These are phyloP conservation scores for Oryza punctata DNA, from an alignment of 176 grass and related monocot genomes.

Conservation along the genomic window DNA sequence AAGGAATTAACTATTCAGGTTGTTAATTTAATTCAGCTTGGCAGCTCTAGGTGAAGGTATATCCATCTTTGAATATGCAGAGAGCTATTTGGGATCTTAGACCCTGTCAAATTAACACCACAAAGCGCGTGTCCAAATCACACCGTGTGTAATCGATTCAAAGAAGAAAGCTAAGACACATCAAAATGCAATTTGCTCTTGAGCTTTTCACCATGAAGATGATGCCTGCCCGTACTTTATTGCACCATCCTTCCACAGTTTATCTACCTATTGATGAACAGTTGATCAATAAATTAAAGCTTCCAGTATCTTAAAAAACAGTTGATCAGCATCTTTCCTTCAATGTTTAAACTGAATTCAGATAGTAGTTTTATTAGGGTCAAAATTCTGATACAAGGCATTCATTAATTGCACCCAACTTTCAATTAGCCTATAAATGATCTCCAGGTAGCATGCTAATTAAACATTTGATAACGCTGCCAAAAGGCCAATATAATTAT, in stretches of 20 bases:
- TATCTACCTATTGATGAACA: background rate
- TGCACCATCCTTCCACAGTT: background rate
- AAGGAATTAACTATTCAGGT: conserved; percentile 34
- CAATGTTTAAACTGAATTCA: background rate
- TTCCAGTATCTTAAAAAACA: background rate
- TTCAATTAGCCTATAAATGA: background rate
- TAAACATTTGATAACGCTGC: conserved; percentile 12
- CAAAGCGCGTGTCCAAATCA: conserved; percentile 32
- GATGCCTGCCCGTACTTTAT: background rate
- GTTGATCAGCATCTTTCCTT: background rate
- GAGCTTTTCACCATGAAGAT: conserved; percentile 1
- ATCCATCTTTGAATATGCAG: conserved; percentile 32
- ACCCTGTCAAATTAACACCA: conserved; percentile 43
- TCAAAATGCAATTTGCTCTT: conserved; percentile 10
- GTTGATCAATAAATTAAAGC: background rate
- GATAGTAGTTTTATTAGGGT: conserved; percentile 4
- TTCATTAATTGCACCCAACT: background rate
- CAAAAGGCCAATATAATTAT: conserved; percentile 10
- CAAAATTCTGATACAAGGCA: background rate
- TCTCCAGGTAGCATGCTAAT: background rate
- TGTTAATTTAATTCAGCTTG: conserved; percentile 52
- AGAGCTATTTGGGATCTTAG: conserved; percentile 44
- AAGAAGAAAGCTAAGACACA: conserved; percentile 17
- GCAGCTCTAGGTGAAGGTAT: conserved; percentile 47
- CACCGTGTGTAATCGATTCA: conserved; percentile 10